Conservation (phyloP, 768 basidiomycete species). For the Phlebiopsis gigantea region DNA sequence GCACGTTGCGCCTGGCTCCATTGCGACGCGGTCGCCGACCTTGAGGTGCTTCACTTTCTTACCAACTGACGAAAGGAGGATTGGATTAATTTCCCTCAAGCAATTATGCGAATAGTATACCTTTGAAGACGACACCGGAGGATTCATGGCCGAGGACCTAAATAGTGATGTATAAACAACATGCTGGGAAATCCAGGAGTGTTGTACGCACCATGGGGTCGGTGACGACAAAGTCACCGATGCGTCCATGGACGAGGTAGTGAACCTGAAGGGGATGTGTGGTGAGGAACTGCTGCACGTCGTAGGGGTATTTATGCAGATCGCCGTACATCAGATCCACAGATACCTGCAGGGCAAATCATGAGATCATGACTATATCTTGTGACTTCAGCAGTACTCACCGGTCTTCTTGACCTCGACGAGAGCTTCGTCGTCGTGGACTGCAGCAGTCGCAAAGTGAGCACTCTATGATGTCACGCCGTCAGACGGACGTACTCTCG, state of each 20-base stretch:
- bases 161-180: neutral
- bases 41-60: constrained; percentile 69
- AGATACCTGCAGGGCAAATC: constrained; percentile 55
- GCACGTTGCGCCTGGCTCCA: constrained; percentile 90
- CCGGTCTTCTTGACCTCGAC: constrained; percentile 92
- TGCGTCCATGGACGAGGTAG: constrained; percentile 72
- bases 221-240: constrained; percentile 75
- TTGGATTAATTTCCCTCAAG: neutral
- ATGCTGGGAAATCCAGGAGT: neutral
- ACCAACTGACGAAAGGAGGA: constrained; percentile 47
- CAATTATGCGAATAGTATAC: constrained; percentile 28
- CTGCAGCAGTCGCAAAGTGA: constrained; percentile 29
- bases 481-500: constrained; percentile 40
- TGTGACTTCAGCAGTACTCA: constrained; percentile 24
- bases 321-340: constrained; percentile 74
- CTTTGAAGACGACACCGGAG: constrained; percentile 68
- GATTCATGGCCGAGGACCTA: constrained; percentile 95
- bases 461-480: neutral
- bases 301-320: constrained; percentile 8
- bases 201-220: constrained; percentile 61
- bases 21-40: constrained; percentile 81
- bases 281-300: constrained; percentile 6
- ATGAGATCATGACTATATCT: constrained; percentile 4
- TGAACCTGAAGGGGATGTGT: constrained; percentile 48
- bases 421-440: constrained; percentile 72